Evolutionary conservation across 495 filamentous ascomycete genomes (phyloP), one percentile per base, ranked within the genome.

Genomic region (Antarctomyces pellizariae): DNA sequence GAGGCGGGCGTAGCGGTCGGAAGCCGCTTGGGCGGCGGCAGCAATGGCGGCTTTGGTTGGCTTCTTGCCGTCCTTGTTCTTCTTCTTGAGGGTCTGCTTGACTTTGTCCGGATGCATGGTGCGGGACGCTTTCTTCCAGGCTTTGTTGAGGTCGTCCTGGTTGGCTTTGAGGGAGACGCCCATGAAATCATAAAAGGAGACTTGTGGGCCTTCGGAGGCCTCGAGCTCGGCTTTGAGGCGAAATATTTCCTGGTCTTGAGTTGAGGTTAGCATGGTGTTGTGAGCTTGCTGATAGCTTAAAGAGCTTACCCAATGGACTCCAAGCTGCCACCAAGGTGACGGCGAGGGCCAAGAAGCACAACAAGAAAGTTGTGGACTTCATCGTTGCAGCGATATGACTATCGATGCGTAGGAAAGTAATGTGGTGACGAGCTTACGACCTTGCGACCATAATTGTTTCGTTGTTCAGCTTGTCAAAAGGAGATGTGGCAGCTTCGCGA

Each of bases 181-280:
- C 29, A 97, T 51, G 53, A 90, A 86, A 41, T 86, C 75, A 62
- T 99, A 99, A 59, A 95, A 99, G 32, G 78, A 89, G 28, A 78
- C 63, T 32, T 75, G 72, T 26, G 55, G 30, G 15, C 83, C 89
- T 51, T 95, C 83, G 36, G 63, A 42, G 8, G 67, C 50, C 24
- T 64, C 54, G 20, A 99, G 52, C 42, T 95, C 89, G 53, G 91
- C 79, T 35, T 67, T 71, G 31, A 95, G 59, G 30, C 77, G 71
- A 53, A 99, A 99, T 52, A 99, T 95, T 54, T 99, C 86, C 43
- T 84, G 74, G 49, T 99, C 86, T 92, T 41, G 26, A 14, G 28
- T 19, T 33, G 21, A 34, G 13, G 34, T 30, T 32, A 34, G 25
- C n/a, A 16, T 21, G 12, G 10, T 17, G 16, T 11, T 19, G n/a